Evolutionary conservation across 2,329 filamentous ascomycete species (phyloP).

Genomic region (Penicillium aurantiogriseum): DNA sequence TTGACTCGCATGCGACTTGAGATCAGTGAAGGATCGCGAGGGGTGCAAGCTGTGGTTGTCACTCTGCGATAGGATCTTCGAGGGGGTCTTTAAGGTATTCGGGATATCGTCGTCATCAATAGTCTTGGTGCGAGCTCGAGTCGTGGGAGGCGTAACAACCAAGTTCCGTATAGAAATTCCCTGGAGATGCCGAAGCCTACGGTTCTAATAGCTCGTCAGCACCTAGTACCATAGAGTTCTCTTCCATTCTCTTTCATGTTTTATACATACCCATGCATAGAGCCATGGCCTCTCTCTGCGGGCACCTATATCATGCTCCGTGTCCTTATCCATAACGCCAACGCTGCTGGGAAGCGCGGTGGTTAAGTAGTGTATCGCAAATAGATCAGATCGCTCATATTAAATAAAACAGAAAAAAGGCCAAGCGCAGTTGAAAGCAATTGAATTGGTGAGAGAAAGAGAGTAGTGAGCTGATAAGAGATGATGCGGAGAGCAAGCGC

Average conservation of each 20-base stretch:
- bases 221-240: background rate
- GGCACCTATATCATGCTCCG: constrained; percentile 29
- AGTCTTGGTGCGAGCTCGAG: constrained; percentile 56
- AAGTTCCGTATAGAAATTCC: constrained; percentile 86
- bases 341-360: background rate
- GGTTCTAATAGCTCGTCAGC: constrained; percentile 59
- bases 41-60: constrained; percentile 53
- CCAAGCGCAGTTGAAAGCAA: constrained; percentile 7
- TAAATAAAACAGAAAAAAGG: background rate
- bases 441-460: constrained; percentile 8
- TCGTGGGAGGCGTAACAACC: constrained; percentile 59
- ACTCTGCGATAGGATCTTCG: constrained; percentile 60
- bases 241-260: background rate
- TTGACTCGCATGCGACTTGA: constrained; percentile 36
- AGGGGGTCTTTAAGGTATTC: constrained; percentile 63
- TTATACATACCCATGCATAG: constrained; percentile 52
- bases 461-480: constrained; percentile 18
- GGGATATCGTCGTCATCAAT: constrained; percentile 75
- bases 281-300: constrained; percentile 52
- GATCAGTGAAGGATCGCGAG: constrained; percentile 59
- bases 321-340: constrained; percentile 13
- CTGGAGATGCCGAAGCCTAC: constrained; percentile 81
- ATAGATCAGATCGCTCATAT: constrained; percentile 15
- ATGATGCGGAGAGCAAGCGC: constrained; percentile 29
- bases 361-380: background rate